phyloP scores from a whole-genome alignment of 176 grass and related monocot genomes.

The Melocanna baccifera region DNA sequence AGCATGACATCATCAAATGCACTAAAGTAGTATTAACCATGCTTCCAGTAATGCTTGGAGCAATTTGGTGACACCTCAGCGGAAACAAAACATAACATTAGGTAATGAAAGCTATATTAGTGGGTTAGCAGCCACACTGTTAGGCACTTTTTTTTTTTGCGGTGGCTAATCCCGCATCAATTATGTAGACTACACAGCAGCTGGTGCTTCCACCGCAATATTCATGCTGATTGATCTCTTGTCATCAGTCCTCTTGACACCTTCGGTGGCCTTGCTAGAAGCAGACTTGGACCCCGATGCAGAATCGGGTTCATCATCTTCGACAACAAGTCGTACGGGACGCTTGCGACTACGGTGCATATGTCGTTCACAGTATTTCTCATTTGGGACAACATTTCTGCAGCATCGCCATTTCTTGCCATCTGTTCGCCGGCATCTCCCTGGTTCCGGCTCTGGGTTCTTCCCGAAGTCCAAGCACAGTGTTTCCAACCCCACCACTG shows the following conservation, averaged over 20 bases:
- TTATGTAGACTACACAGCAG: constrained; percentile 52
- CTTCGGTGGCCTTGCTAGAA: constrained; percentile 29
- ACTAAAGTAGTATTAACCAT: no score
- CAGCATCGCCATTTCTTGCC: constrained; percentile 62
- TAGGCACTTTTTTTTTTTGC: constrained; percentile 35
- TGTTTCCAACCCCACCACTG: constrained; percentile 58
- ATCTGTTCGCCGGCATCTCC: constrained; percentile 55
- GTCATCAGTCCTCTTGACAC: constrained; percentile 38
- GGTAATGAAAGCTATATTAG: no score
- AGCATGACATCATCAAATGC: no score
- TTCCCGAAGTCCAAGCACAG: constrained; percentile 54
- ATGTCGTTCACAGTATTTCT: constrained; percentile 56
- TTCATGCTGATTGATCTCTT: constrained; percentile 49
- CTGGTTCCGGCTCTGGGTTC: constrained; percentile 48
- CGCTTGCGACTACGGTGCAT: constrained; percentile 60
- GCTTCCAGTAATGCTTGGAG: no score
- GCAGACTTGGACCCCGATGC: constrained; percentile 39
- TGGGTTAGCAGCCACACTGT: neutral
- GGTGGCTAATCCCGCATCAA: constrained; percentile 31
- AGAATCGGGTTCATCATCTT: constrained; percentile 45
- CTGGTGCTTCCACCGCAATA: constrained; percentile 37
- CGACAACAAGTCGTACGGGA: constrained; percentile 47
- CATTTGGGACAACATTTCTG: constrained; percentile 45
- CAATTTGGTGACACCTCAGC: no score
- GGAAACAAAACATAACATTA: no score